Percentiles rank a stretch among this genome's conserved stretches.
These are phyloP conservation scores for Populus hybrid DNA, from an alignment of 441 rosid species.

Conservation along the genomic window DNA sequence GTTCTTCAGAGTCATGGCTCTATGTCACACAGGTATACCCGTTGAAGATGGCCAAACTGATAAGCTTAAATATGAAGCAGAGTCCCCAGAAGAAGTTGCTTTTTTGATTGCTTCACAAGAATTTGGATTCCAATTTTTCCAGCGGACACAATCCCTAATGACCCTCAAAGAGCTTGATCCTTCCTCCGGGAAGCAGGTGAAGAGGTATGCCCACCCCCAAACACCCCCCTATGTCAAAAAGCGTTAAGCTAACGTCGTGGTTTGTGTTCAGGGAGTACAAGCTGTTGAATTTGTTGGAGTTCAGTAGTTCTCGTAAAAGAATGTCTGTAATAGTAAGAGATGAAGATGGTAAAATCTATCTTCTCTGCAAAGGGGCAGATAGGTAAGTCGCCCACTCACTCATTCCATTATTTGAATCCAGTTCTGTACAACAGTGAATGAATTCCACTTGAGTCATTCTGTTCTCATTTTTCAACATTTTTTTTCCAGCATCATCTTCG, in stretches of 20 bases:
- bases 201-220: slow-evolving; percentile 39
- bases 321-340: slow-evolving; percentile 77
- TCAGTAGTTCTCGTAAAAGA: slow-evolving; percentile 73
- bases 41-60: slow-evolving; percentile 44
- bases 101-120: slow-evolving; percentile 73
- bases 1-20: slow-evolving; percentile 68
- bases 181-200: slow-evolving; percentile 34
- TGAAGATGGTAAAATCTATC: slow-evolving; percentile 63
- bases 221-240: background rate
- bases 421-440: background rate
- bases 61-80: slow-evolving; percentile 71
- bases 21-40: slow-evolving; percentile 81
- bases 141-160: slow-evolving; percentile 67
- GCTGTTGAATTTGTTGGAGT: slow-evolving; percentile 70
- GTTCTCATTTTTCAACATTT: slow-evolving; percentile 2
- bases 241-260: slow-evolving; percentile 13
- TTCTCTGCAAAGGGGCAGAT: slow-evolving; percentile 94
- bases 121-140: slow-evolving; percentile 63
- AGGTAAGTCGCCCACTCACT: slow-evolving; percentile 34
- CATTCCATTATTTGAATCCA: background rate
- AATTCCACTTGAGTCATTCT: background rate
- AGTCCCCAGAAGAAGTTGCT: slow-evolving; percentile 84
- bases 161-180: slow-evolving; percentile 48
- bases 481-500: slow-evolving; percentile 62
- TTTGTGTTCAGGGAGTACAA: slow-evolving; percentile 63